These are phyloP conservation scores for Candida caryicola DNA, from an alignment of 805 yeast genomes.

Conservation along the genomic window DNA sequence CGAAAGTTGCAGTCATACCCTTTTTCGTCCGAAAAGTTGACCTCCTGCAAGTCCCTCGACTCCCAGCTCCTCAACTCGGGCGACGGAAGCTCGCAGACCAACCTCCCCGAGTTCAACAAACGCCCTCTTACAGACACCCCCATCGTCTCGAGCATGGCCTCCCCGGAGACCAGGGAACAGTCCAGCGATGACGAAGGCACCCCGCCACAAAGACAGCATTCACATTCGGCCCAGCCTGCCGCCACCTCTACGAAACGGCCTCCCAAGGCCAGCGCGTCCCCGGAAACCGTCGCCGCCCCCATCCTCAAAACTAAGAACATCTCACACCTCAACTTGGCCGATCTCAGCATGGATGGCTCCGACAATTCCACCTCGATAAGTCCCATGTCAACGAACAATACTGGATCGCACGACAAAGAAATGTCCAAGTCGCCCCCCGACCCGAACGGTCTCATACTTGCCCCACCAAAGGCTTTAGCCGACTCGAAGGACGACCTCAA, in stretches of 20 bases:
- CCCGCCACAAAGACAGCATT: background rate
- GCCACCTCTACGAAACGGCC: background rate
- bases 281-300: slow-evolving; percentile 8
- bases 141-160: slow-evolving; percentile 51
- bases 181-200: slow-evolving; percentile 30
- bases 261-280: background rate
- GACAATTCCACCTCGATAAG: slow-evolving; percentile 18
- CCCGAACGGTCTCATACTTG: slow-evolving; percentile 1
- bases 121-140: slow-evolving; percentile 79
- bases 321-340: slow-evolving; percentile 40
- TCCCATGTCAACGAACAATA: slow-evolving; percentile 15
- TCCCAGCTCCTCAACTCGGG: slow-evolving; percentile 10
- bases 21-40: slow-evolving; percentile 9
- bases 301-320: slow-evolving; percentile 34
- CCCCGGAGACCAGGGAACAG: slow-evolving; percentile 44
- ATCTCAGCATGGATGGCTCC: slow-evolving; percentile 19
- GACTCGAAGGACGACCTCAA: slow-evolving; percentile 4
- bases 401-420: background rate
- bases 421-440: background rate
- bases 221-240: background rate
- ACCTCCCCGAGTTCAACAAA: slow-evolving; percentile 60
- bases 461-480: background rate
- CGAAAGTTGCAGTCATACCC: slow-evolving; percentile 13
- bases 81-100: slow-evolving; percentile 7
- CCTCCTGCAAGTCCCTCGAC: slow-evolving; percentile 11